phyloP scores from a whole-genome alignment of 129 eudicot species.

The Pittosporum tobira region DNA sequence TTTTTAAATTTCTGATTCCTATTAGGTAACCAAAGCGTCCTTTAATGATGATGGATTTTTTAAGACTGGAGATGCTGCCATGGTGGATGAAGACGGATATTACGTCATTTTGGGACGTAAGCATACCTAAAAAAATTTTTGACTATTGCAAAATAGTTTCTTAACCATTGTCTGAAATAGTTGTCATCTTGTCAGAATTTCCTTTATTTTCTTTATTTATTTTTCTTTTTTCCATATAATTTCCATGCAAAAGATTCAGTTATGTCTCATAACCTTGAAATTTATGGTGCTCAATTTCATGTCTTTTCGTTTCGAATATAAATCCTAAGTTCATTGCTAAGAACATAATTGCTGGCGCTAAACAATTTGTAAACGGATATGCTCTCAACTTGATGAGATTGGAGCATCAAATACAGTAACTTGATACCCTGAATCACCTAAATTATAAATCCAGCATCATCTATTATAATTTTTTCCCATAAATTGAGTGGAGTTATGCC shows the following conservation, averaged over 20 bases:
- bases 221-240: neutral
- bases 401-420: neutral
- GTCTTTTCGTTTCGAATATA: too few relatives aligned
- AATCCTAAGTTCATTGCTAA: too few relatives aligned
- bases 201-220: too few relatives aligned
- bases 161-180: neutral
- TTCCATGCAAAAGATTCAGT: neutral
- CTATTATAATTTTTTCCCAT: too few relatives aligned
- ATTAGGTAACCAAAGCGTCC: slow-evolving; percentile 79
- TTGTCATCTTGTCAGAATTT: neutral
- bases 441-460: too few relatives aligned
- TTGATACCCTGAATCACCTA: too few relatives aligned
- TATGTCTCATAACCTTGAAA: neutral
- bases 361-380: neutral
- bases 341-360: neutral
- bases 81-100: slow-evolving; percentile 92
- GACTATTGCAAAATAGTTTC: neutral
- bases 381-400: neutral
- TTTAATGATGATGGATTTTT: slow-evolving; percentile 76
- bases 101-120: slow-evolving; percentile 92
- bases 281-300: neutral
- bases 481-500: too few relatives aligned
- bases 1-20: too few relatives aligned
- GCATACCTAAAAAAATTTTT: slow-evolving; percentile 15
- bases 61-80: slow-evolving; percentile 93